phyloP scores from a whole-genome alignment of 768 basidiomycete species.

The Hypholoma fasciculare region DNA sequence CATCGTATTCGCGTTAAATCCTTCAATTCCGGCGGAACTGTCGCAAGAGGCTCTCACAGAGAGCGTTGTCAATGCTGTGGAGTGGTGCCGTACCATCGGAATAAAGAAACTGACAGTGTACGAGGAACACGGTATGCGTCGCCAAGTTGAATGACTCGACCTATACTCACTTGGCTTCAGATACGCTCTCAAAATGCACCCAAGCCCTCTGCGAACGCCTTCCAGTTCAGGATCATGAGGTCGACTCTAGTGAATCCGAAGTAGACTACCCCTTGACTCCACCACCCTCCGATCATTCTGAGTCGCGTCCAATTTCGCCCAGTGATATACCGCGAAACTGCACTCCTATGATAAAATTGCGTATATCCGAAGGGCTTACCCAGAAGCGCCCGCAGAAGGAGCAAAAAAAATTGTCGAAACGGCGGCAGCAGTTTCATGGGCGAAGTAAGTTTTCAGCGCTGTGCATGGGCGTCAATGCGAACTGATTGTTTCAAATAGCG shows the following conservation, averaged over 20 bases:
- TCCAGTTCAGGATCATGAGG: constrained; percentile 20
- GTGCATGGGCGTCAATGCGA: neutral
- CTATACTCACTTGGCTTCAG: constrained; percentile 23
- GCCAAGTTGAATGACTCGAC: neutral
- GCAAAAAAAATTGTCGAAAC: constrained; percentile 1
- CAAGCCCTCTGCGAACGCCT: constrained; percentile 42
- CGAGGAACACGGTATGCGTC: constrained; percentile 62
- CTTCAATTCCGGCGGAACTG: constrained; percentile 31
- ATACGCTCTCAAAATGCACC: constrained; percentile 38
- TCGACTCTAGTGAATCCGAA: constrained; percentile 51
- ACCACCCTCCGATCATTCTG: constrained; percentile 72
- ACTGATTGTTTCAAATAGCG: neutral
- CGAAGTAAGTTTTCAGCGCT: neutral
- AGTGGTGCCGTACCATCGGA: constrained; percentile 65
- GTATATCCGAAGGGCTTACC: constrained; percentile 10
- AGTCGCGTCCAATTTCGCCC: constrained; percentile 64
- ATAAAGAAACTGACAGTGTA: constrained; percentile 70
- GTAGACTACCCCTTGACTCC: constrained; percentile 74
- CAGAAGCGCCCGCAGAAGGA: neutral
- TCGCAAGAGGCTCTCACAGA: constrained; percentile 47
- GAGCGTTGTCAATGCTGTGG: constrained; percentile 50
- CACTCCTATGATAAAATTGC: constrained; percentile 19
- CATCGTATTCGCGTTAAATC: constrained; percentile 55
- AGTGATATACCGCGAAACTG: constrained; percentile 21
- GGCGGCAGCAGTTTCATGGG: constrained; percentile 6